Percentiles rank a stretch among this genome's conserved stretches.
Evolutionary conservation across 2,329 filamentous ascomycete species (phyloP).

Genomic region (Trichoderma sp.): DNA sequence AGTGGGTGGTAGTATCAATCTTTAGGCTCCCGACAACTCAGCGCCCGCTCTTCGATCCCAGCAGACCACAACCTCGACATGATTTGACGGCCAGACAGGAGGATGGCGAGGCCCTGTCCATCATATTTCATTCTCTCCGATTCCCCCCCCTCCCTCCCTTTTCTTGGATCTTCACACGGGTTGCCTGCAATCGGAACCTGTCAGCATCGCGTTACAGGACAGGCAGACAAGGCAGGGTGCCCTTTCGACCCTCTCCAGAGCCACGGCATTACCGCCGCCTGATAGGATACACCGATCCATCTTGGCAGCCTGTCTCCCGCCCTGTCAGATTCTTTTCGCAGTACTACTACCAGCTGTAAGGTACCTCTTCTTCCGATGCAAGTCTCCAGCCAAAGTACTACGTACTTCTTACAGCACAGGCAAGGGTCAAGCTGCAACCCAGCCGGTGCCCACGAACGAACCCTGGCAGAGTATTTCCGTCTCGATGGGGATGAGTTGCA

Average conservation of each 20-base stretch:
- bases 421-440: conserved; percentile 4
- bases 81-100: too few species aligned
- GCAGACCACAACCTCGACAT: not conserved
- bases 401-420: too few species aligned
- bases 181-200: too few species aligned
- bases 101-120: not conserved
- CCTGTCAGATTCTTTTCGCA: not conserved
- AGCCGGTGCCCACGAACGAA: not conserved
- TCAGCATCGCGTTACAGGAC: not conserved
- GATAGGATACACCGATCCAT: not conserved
- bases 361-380: too few species aligned
- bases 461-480: not conserved
- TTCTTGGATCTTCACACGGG: too few species aligned
- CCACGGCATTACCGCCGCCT: not conserved
- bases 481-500: not conserved
- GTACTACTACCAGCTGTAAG: not conserved
- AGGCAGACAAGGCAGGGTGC: not conserved
- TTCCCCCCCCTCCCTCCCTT: not conserved
- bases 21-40: not conserved
- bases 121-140: conserved; percentile 19
- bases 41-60: not conserved
- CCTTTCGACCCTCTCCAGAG: not conserved
- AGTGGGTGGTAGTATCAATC: not conserved
- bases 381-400: too few species aligned
- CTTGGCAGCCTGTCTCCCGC: not conserved